Conservation (phyloP, 306 rosid genomes). For the Corylus americana region DNA sequence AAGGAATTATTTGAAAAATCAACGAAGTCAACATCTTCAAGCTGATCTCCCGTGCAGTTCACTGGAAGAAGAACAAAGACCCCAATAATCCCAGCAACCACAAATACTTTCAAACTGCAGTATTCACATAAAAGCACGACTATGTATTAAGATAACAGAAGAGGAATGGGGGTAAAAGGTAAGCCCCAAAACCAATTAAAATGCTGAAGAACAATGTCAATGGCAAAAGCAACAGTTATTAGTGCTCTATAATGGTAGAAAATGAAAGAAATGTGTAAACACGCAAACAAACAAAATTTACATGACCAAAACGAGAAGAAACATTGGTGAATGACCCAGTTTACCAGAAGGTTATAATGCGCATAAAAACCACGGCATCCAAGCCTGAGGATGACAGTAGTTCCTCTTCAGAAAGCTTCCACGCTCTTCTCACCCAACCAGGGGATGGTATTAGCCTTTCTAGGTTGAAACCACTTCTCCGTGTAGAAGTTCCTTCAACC, state of each 20-base stretch:
- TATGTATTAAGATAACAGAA: conserved; percentile 21
- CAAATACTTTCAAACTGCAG: conserved; percentile 73
- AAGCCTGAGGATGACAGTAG: conserved; percentile 61
- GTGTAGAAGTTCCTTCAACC: conserved; percentile 60
- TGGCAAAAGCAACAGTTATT: neutral
- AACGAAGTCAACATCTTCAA: conserved; percentile 40
- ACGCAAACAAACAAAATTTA: neutral
- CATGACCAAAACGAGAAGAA: conserved; percentile 1
- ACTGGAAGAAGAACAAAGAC: conserved; percentile 82
- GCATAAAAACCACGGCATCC: conserved; percentile 82
- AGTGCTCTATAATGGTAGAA: neutral
- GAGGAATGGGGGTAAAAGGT: neutral
- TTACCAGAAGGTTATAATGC: conserved; percentile 77
- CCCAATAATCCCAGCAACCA: conserved; percentile 83
- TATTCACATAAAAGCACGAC: conserved; percentile 10
- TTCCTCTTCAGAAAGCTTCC: conserved; percentile 86
- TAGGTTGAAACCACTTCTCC: conserved; percentile 53
- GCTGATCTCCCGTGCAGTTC: conserved; percentile 75
- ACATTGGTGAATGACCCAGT: neutral
- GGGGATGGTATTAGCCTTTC: conserved; percentile 85
- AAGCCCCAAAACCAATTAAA: neutral
- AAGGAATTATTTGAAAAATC: conserved; percentile 53
- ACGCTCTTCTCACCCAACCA: conserved; percentile 71
- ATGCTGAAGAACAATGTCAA: neutral
- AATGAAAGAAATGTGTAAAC: neutral